Base-by-base conservation (phyloP, 192 early-diverging fungal genomes). In the Entrophospora sp. region DNA sequence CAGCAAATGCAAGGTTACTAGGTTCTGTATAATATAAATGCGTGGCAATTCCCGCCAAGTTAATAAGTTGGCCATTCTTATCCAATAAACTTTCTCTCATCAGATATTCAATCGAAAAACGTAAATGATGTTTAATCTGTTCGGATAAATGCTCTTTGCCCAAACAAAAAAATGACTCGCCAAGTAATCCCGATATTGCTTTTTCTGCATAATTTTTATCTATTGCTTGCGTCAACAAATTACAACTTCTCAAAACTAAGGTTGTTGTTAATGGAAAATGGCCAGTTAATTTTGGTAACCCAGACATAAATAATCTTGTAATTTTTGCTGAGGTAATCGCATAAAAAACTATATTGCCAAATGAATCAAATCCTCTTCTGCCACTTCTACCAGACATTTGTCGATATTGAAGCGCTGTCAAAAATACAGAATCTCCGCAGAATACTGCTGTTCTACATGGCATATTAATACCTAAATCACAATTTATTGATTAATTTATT, bases 31-130 rank as follows among this genome's bases (percentile, higher is more conserved):
- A 79, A 51, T 75, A 74, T 43, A 79, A 40, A 61, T 79, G 67
- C 18, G 34, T 38, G 20, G 49, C 46, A 4, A 70, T 31, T 5
- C 66, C 77, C 5, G 66, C 38, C 13, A 77, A 46, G 51, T 71
- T 63, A 4, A 70, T 42, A 1, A 70, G 52, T 12, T 44, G 24
- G 4, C 73, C 72, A 5, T 30, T 25, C 16, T 22, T 34, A 42
- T 46, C 51, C 27, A 79, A 37, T 31, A 79, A 24, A 51, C 60
- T 73, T 24, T 43, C 53, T 24, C 68, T 32, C 18, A 27, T 52
- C 30, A 79, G 43, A 57, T 79, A 79, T 36, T 78, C 75, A 20
- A 78, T 69, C 5, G 76, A 77, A 57, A 74, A 78, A n/a, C 70
- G 45, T 24, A 78, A 52, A 38, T 78, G 70, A 49, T 78, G 69